Base-by-base conservation (phyloP, 768 basidiomycete genomes). In the Leccinum pellstonianum region DNA sequence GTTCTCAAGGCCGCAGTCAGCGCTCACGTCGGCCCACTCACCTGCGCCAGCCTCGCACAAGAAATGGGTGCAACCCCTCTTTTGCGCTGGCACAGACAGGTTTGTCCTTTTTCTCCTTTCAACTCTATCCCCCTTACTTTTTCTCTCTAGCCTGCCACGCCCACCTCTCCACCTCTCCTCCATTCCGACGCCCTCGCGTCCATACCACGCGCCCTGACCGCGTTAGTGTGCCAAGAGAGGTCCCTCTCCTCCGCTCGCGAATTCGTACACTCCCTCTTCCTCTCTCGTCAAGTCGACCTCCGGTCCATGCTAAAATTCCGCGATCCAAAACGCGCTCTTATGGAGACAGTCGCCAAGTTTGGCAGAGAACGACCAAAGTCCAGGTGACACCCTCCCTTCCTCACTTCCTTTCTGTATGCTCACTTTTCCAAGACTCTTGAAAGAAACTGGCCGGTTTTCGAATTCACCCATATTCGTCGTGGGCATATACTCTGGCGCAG, bases 381-480 rank as follows among this genome's bases (percentile, higher is more conserved):
- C 23, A 79, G 91, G 91, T 90, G 64, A 52, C 4, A 2, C 11
- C 23, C 5, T 23, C 35, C 19, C n/a, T 4, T 48, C 10, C 27
- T 10, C 1, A 21, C 11, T 11, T 3, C 21, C 1, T 5, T 11
- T 21, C 17, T 21, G 6, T 4, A 23, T 12, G 4, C 54, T 64
- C 46, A 62, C 3, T 19, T 25, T 51, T 15, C 35, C 59, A 95
- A 43, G 94, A 71, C 74, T 99, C 56, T 77, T 99, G 59, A 93
- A 90, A 69, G 95, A 98, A 73, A 94, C 95, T 0, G 97, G 97
- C 69, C 88, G 95, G 50, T 86, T 86, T 64, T 90, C 93, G 1
- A 91, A 91, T 66, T 88, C 93, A 3, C 95, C 97, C 1, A 82
- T 95, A 41, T 99, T 90, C 73, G 90, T 97, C n/a, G 89, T 96